Base-by-base conservation (phyloP, 441 rosid genomes). In the Pelargonium australe region DNA sequence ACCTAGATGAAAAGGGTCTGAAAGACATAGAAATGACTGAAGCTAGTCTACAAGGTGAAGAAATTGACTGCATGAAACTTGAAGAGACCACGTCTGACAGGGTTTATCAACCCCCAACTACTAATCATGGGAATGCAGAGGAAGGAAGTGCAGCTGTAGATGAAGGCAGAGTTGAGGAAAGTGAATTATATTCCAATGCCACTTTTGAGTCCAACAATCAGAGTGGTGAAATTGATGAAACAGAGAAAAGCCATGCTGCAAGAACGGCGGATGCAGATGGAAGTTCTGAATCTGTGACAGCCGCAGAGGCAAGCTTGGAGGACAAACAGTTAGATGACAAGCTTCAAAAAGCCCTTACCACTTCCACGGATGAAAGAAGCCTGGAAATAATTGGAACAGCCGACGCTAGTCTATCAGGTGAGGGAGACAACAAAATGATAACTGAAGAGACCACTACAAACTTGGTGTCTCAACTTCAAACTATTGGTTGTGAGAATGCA, bases 71-170 rank as follows among this genome's bases (percentile, higher is more conserved):
- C 60, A 28, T 53, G 16, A 47, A 40, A 64, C 55, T 23, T 49
- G 76, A 75, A 77, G 80, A 73, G 28, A 66, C 41, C 69, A 71
- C 80, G 7, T 62, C 75, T 16, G 64, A 63, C 69, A 65, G 66
- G 71, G 55, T 70, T 68, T 64, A 77, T 66, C 68, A 47, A 62
- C 45, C 66, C 66, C 69, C 34, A 76, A 17, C 40, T 68, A 71
- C 37, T 8, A 75, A 71, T 69, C 71, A 67, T 20, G 74, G 72
- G 51, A 70, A 63, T 49, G 37, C 53, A 49, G 64, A 19, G 14
- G 44, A 45, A 13, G 73, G 63, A 47, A 65, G 63, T 23, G 14
- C 37, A 40, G 66, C 37, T 6, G n/a, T 63, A 58, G 69, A 65
- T 12, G 51, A 13, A 19, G 49, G 17, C 23, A 71, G 63, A 66